Percentiles rank a stretch among this genome's conserved stretches.
Conservation (phyloP, 192 early-diverging fungal genomes). For the Spinellus fusiger region DNA sequence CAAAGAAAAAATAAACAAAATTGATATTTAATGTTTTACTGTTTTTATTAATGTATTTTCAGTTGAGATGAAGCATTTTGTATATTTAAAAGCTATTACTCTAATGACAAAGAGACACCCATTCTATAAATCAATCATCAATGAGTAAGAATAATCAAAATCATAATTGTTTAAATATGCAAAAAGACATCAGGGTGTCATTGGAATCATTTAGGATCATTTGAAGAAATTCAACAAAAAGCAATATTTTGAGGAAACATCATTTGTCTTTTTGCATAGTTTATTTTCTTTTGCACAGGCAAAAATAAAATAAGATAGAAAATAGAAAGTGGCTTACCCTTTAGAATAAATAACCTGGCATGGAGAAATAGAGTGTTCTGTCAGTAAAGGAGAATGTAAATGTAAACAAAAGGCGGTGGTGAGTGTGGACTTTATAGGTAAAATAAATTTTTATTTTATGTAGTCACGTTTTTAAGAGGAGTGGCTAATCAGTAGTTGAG, state of each 20-base stretch:
- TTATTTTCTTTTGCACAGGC: no score
- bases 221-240: conserved; percentile 1
- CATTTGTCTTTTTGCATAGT: no score
- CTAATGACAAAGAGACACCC: background rate
- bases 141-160: background rate
- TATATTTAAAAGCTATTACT: no score
- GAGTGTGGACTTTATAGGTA: no score
- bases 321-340: background rate
- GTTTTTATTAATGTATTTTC: no score
- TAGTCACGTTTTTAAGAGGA: no score
- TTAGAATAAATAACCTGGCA: background rate
- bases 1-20: no score
- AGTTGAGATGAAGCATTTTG: no score
- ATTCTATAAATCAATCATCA: background rate
- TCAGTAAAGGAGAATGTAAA: background rate
- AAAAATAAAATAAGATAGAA: background rate
- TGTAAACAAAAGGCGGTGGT: no score
- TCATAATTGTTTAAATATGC: background rate
- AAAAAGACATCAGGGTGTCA: background rate
- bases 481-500: no score
- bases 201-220: background rate
- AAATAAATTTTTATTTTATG: no score
- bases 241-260: background rate
- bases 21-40: no score
- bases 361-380: background rate